Evolutionary conservation across 2,329 filamentous ascomycete species (phyloP), one percentile per base, ranked within the genome.

Genomic region (Trichoderma sp.): DNA sequence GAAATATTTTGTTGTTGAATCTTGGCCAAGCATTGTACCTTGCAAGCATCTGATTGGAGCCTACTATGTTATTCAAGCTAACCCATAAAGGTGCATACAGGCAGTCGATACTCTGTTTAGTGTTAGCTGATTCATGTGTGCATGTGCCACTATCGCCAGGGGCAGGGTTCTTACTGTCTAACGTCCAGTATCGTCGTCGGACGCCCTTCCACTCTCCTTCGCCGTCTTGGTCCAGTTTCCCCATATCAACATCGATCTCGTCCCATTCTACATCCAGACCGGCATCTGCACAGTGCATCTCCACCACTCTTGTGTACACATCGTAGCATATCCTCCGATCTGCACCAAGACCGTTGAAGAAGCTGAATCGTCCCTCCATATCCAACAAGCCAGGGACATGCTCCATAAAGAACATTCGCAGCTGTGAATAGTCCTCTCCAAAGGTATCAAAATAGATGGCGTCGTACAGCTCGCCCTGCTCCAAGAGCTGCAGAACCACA

Each of bases 371-470:
- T 70, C 94, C 92, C 4, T 86, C 81, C 27, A 86, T 83, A 73
- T 92, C 90, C 57, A 99, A 82, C 66, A 98, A 80, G 0, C 89
- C 91, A 37, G 96, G 92, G 13, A 98, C 90, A 74, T 91, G 89
- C 78, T 98, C 96, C 2, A 87, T 91, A 78, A 98, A 97, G 82
- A 98, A 97, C 70, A 89, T 85, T 58, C 91, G 91, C 33, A 98
- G 88, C 78, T 95, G 92, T 2, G 85, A 84, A 80, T 98, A 99
- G 72, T 96, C 92, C 81, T 99, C 96, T 7, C 94, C 96, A 79
- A 98, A 98, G 0, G 96, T 99, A 77, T 99, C 96, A 76, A 97
- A 98, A 83, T 98, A 99, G 73, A 99, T 93, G 33, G 91, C 92
- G 77, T 97, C 92, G 76, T 95, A 94, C 14, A 89, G 82, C 75